Conservation (phyloP, 768 basidiomycete genomes). For the Dendrothele bispora region DNA sequence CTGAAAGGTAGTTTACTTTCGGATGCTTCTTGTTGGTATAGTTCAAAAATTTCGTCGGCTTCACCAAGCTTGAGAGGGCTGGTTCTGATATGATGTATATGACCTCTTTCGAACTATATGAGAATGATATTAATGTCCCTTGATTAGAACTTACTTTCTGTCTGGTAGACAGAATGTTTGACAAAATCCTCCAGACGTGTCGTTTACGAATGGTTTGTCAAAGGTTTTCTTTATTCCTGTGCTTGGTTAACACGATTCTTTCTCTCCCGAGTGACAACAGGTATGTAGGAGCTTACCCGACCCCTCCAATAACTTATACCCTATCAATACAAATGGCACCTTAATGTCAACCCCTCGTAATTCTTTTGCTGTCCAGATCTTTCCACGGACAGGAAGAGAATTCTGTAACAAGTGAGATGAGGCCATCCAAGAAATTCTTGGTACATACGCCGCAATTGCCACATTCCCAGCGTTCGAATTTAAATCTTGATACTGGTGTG, state of each 20-base stretch:
- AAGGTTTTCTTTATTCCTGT: conserved; percentile 31
- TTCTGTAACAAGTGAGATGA: conserved; percentile 14
- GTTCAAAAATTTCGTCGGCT: conserved; percentile 58
- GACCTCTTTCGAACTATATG: conserved; percentile 48
- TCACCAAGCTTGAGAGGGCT: conserved; percentile 38
- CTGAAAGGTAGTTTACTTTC: conserved; percentile 59
- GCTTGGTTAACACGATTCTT: not conserved
- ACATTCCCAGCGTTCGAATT: conserved; percentile 79
- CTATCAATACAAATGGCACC: not conserved
- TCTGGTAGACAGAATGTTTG: conserved; percentile 55
- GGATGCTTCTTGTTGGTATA: conserved; percentile 68
- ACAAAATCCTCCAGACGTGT: conserved; percentile 21
- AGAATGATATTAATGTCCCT: conserved; percentile 7
- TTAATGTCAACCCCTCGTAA: not conserved
- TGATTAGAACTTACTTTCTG: conserved; percentile 33
- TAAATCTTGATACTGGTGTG: conserved; percentile 43
- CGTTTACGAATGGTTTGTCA: conserved; percentile 19
- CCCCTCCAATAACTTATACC: not conserved
- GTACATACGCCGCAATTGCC: conserved; percentile 52
- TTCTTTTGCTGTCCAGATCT: conserved; percentile 32
- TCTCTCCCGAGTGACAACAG: not conserved
- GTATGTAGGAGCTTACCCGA: not conserved
- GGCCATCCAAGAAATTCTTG: not conserved
- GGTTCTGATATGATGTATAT: conserved; percentile 57
- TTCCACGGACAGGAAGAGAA: conserved; percentile 20